Evolutionary conservation across 805 yeast genomes (phyloP), one percentile per base, ranked within the genome.

Genomic region (Scheffersomyces spartinae): DNA sequence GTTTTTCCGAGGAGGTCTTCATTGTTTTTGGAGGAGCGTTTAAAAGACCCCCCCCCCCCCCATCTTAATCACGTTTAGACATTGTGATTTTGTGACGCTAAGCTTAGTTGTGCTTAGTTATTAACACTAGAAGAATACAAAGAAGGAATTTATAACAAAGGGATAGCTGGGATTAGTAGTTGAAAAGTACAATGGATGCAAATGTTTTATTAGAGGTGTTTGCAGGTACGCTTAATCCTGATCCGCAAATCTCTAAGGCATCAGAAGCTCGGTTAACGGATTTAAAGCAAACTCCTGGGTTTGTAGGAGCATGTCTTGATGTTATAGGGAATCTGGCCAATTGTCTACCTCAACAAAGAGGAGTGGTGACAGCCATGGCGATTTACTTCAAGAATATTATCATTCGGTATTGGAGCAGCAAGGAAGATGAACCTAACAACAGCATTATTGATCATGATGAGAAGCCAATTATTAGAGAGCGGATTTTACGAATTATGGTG

Each of bases 321-420:
- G 76, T 85, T 26, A 62, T 84, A 11, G 46, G 66, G 10, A 67
- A 71, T 12, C 52, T 52, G 5, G 69, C 64, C 10, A 72, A 20
- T 23, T 26, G 14, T 32, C 29, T 17, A 18, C 15, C 20, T 15
- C 29, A 66, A 9, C 57, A 71, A 5, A 49, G 52, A 2, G 68
- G 61, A 13, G 62, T 79, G 25, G 68, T 74, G 38, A 56, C 71
- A 25, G 81, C 93, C 8, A 78, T 93, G 2, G 85, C 91, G 0
- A 74, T 88, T 4, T 83, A 72, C 49, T 71, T 84, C 49, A 88
- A 88, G 47, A 86, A 88, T 49, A 64, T 74, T 29, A 63, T 84
- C 13, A 55, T 62, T 9, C 62, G 69, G 18, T 62, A 68, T 26
- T 86, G 96, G 96, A 26, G 25, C 29, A 20, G 13, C 21, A 39